Percentiles rank a stretch among this genome's conserved stretches.
phyloP scores from a whole-genome alignment of 1,284 basidiomycete genomes.

The Cerioporus squamosus region DNA sequence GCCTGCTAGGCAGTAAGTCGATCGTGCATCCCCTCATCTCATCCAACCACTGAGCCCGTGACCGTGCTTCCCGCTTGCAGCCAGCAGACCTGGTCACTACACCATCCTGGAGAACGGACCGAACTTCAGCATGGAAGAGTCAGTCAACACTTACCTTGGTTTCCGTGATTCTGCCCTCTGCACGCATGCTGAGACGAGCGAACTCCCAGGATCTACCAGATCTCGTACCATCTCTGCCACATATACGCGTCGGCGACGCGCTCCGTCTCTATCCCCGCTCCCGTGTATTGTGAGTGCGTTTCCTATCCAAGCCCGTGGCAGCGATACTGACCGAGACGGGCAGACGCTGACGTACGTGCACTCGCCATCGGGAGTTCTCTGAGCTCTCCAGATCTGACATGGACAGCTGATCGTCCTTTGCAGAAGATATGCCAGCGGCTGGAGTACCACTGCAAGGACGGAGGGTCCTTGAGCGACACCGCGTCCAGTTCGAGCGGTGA shows the following conservation, averaged over 20 bases:
- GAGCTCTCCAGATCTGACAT: too few species aligned
- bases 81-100: slow-evolving; percentile 60
- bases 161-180: not conserved
- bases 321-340: slow-evolving; percentile 1
- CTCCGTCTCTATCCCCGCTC: slow-evolving; percentile 68
- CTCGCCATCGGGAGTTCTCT: not conserved
- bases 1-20: slow-evolving; percentile 33
- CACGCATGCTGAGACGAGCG: not conserved
- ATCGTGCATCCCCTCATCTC: not conserved
- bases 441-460: slow-evolving; percentile 10
- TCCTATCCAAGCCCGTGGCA: not conserved
- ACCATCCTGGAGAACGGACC: slow-evolving; percentile 61
- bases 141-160: too few species aligned
- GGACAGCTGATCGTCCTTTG: too few species aligned
- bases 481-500: slow-evolving; percentile 33
- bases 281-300: slow-evolving; percentile 59
- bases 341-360: slow-evolving; percentile 56
- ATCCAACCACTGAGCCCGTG: not conserved
- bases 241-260: slow-evolving; percentile 61
- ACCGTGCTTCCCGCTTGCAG: slow-evolving; percentile 30
- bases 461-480: slow-evolving; percentile 11
- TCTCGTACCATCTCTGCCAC: slow-evolving; percentile 59
- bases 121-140: slow-evolving; percentile 38
- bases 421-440: slow-evolving; percentile 41
- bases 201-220: slow-evolving; percentile 47